Evolutionary conservation across 1,284 basidiomycete genomes (phyloP), one percentile per base, ranked within the genome.

Genomic region (Macrocystidia cucumis): DNA sequence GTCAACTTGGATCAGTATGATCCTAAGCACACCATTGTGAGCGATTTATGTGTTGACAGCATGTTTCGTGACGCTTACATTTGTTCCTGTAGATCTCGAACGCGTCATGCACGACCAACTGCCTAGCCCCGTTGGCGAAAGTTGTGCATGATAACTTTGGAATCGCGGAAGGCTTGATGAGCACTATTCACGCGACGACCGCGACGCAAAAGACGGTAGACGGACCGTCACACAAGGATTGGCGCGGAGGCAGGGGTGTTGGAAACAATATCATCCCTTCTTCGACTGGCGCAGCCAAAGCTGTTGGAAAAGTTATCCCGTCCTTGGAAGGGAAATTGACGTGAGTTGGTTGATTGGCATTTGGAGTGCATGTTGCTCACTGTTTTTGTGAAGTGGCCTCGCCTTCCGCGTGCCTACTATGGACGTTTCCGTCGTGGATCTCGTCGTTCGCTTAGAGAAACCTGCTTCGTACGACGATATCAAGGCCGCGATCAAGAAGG

Each of bases 141-240:
- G 85, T 98, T 60, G 74, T 99, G 71, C 57, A 99, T 69, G 96
- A 98, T 80, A 93, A 87, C 53, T 95, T 87, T 59, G 87, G 84
- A 52, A 93, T 97, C 54, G 72, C 88, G 45, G 92, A 96, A 71
- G 92, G 89, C 62, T 76, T 99, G 59, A 98, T 98, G 96, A 96
- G 89, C 65, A 98, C 95, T 48, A 90, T 98, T 50, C 95, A 98
- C 66, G 84, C 89, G 31, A 90, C 90, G 49, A 95, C 91, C 38
- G 96, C 96, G 42, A 98, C 95, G 51, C 95, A 98, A 72, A 98
- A 98, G 84, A 98, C 95, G 49, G 95, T 97, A 54, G 93, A 97
- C 52, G 93, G 93, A 46, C 93, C 93, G 36, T 98, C 91, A 36
- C 59, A 74, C 72, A 97, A 91, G 71, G 89, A 91, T 69, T 88